These are phyloP conservation scores for Balakata baccata DNA, from an alignment of 345 rosid species.

Conservation along the genomic window DNA sequence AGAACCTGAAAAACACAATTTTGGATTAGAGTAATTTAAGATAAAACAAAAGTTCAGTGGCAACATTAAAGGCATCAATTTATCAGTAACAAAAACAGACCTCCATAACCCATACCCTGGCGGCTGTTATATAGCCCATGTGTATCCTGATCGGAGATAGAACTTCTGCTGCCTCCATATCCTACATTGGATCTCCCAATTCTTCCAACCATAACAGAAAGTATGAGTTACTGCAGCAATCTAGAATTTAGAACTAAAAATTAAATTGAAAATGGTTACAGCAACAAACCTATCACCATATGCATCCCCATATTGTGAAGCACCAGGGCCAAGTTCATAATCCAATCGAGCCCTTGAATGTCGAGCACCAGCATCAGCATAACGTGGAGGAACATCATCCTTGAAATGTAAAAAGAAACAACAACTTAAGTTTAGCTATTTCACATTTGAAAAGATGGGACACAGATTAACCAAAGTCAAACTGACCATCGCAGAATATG, in stretches of 20 bases:
- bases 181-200: slow-evolving; percentile 75
- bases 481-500: slow-evolving; percentile 75
- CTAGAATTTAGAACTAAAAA: not conserved
- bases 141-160: slow-evolving; percentile 70
- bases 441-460: not conserved
- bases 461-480: not conserved
- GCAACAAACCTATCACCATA: slow-evolving; percentile 72
- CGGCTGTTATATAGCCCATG: slow-evolving; percentile 76
- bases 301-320: slow-evolving; percentile 74
- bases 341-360: slow-evolving; percentile 90
- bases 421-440: slow-evolving; percentile 8
- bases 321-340: slow-evolving; percentile 57
- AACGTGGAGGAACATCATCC: slow-evolving; percentile 89
- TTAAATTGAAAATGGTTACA: not conserved
- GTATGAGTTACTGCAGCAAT: slow-evolving; percentile 6
- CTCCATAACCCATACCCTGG: slow-evolving; percentile 79
- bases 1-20: slow-evolving; percentile 58
- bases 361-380: slow-evolving; percentile 61
- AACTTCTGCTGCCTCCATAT: slow-evolving; percentile 75
- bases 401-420: slow-evolving; percentile 17
- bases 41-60: not conserved
- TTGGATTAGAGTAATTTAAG: not conserved
- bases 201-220: slow-evolving; percentile 39
- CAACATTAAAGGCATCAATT: slow-evolving; percentile 12
- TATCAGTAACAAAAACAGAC: slow-evolving; percentile 31